Evolutionary conservation across 768 basidiomycete species (phyloP), one percentile per base, ranked within the genome.

Genomic region (Podaxis pistillaris): DNA sequence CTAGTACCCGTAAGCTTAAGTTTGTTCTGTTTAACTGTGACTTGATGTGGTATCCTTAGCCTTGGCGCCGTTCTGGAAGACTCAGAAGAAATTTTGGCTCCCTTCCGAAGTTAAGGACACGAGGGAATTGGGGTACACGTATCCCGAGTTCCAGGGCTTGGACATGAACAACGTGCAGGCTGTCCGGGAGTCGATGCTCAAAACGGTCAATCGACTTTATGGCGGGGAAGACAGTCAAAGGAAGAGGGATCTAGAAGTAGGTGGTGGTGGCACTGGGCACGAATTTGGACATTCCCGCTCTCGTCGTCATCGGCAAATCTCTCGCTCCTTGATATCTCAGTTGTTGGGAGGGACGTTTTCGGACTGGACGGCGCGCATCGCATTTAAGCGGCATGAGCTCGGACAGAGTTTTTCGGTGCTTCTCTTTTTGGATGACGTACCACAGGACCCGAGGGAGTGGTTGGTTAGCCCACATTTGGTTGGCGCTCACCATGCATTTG

Each of bases 361-460:
- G 60, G 80, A 83, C 26, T 83, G 82, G 82, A 72, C 77, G 0
- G 79, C 71, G 5, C 76, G 79, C 40, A 72, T 83, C 49, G 69
- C 70, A 22, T 69, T 75, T 67, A 75, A 79, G 69, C 78, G 81
- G 64, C 78, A 73, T 67, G 81, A 78, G 63, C 65, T 82, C 37
- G 77, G 76, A 2, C 58, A 70, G 4, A 79, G 78, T 69, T 83
- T 80, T 67, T 69, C 71, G n/a, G 72, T 84, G 28, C 67, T 79
- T 19, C 63, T 85, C 56, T 84, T 84, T 78, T 69, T 85, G 5
- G 83, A 81, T 1, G 63, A 62, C 3, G 76, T 77, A 15, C 78
- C 78, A 13, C 71, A 68, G 22, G 74, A 82, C 56, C 69, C 75
- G 6, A 62, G 63, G 9, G 64, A 76, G 15, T 83, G 81, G 81